phyloP scores from a whole-genome alignment of 331 rosid species.

The Malus hybrid region DNA sequence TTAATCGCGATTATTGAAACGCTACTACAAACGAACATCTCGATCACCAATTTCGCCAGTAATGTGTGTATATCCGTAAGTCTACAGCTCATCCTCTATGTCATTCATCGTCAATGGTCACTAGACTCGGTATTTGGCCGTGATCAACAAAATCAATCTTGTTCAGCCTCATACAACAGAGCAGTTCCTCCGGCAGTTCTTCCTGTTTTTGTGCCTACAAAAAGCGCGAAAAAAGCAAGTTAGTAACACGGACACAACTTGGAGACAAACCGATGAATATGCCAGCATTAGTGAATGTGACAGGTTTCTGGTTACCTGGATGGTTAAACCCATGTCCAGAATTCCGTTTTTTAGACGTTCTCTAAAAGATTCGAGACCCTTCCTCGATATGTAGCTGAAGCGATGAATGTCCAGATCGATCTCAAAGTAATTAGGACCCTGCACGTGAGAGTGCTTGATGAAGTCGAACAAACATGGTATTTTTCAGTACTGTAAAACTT shows the following conservation, averaged over 20 bases:
- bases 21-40: background rate
- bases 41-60: background rate
- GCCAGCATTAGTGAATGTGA: background rate
- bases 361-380: slow-evolving; percentile 80
- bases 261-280: background rate
- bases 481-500: background rate
- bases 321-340: slow-evolving; percentile 74
- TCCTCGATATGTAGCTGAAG: slow-evolving; percentile 90
- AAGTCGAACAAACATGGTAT: background rate
- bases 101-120: slow-evolving; percentile 48
- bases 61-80: too few relatives aligned
- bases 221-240: background rate
- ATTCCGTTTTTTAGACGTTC: slow-evolving; percentile 69
- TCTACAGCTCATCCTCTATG: slow-evolving; percentile 5
- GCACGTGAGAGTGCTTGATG: slow-evolving; percentile 7
- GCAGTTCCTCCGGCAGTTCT: slow-evolving; percentile 83
- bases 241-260: background rate
- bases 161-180: slow-evolving; percentile 85
- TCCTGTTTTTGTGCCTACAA: slow-evolving; percentile 83
- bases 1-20: background rate
- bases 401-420: slow-evolving; percentile 94
- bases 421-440: slow-evolving; percentile 94
- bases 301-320: slow-evolving; percentile 49
- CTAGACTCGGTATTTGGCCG: slow-evolving; percentile 58
- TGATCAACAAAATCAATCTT: slow-evolving; percentile 65